A percentile compares a stretch with the other conserved stretches of the same genome.
phyloP scores from a whole-genome alignment of 345 rosid species.

The Eucalyptus tenuipes region DNA sequence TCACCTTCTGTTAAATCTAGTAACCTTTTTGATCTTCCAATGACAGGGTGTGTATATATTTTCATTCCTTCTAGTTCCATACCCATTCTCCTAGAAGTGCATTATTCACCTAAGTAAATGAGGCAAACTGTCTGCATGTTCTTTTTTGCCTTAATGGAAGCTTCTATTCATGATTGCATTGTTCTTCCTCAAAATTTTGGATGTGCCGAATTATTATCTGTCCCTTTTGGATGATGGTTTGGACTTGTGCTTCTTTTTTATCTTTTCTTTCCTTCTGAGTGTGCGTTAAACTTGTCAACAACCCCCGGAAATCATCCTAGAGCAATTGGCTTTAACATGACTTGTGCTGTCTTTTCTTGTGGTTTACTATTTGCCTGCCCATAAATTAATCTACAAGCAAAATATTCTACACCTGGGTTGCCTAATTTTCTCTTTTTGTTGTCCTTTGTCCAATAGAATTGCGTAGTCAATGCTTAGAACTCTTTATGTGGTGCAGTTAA shows the following conservation, averaged over 20 bases:
- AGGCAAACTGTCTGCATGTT: background rate
- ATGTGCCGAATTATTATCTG: background rate
- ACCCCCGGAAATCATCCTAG: background rate
- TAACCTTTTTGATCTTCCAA: background rate
- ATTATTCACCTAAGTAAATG: background rate
- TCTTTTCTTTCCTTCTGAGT: background rate
- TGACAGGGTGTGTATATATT: background rate
- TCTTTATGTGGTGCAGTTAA: conserved; percentile 35
- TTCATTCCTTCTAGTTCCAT: background rate
- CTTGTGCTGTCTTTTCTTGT: background rate
- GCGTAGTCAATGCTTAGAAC: background rate
- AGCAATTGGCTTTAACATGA: background rate
- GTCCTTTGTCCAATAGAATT: background rate
- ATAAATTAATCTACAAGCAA: background rate
- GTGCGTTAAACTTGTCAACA: background rate
- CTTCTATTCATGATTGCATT: background rate
- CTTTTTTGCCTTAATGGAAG: background rate
- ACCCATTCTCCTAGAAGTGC: background rate
- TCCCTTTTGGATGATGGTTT: background rate
- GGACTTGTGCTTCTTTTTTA: background rate
- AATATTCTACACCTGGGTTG: background rate
- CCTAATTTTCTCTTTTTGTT: background rate
- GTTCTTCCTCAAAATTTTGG: background rate
- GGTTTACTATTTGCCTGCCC: background rate
- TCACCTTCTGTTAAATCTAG: background rate